Evolutionary conservation across 352 stramenopile genomes (phyloP).

Genomic region (Pilasporangium apinafurcum): DNA sequence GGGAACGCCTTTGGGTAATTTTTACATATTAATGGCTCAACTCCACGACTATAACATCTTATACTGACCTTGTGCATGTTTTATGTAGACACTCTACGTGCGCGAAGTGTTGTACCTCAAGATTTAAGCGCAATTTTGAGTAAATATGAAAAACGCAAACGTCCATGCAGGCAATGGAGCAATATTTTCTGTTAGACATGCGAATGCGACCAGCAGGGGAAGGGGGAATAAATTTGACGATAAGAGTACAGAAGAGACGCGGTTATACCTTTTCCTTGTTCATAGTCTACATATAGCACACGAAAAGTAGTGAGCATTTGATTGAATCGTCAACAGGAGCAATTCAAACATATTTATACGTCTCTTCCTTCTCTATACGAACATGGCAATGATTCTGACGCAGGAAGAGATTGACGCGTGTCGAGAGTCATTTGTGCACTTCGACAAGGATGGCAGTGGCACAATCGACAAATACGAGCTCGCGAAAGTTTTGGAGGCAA

Average conservation of each 20-base stretch:
- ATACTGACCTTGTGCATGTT: constrained; percentile 3
- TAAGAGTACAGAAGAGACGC: no score
- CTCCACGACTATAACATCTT: constrained; percentile 1
- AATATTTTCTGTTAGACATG: no score
- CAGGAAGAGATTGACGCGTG: constrained; percentile 96
- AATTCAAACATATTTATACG: no score
- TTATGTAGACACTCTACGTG: constrained; percentile 8
- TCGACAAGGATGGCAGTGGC: constrained; percentile 94
- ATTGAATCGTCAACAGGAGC: no score
- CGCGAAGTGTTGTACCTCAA: constrained; percentile 12
- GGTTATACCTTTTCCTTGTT: no score
- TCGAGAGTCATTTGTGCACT: constrained; percentile 95
- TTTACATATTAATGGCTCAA: neutral
- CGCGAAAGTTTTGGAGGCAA: constrained; percentile 93
- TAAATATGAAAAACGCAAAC: no score
- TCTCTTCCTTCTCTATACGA: neutral
- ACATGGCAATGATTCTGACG: constrained; percentile 82
- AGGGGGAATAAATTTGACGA: no score
- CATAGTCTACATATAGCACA: no score
- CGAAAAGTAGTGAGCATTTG: no score
- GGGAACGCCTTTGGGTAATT: constrained; percentile 69
- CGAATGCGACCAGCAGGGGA: no score
- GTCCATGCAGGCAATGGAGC: no score
- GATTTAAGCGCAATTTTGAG: no score
- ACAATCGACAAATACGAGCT: constrained; percentile 96